Conservation (phyloP, 2,329 filamentous ascomycete genomes). For the Mycosphaerella arachidis region DNA sequence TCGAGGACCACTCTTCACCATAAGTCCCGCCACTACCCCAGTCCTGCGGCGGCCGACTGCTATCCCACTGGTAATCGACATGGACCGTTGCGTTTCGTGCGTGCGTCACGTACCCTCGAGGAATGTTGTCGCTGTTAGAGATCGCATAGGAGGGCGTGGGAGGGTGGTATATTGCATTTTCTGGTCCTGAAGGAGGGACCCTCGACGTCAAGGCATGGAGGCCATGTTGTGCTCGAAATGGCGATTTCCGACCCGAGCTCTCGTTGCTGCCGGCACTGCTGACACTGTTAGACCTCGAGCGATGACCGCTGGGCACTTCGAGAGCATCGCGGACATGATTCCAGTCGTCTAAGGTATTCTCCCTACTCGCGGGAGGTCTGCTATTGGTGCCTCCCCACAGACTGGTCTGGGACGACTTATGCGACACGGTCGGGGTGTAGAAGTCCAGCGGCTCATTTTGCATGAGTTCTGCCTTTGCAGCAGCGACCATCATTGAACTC, state of each 20-base stretch:
- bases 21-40: slow-evolving; percentile 87
- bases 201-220: slow-evolving; percentile 26
- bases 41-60: slow-evolving; percentile 68
- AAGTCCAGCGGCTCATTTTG: slow-evolving; percentile 62
- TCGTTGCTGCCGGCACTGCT: slow-evolving; percentile 35
- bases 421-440: slow-evolving; percentile 36
- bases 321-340: slow-evolving; percentile 26
- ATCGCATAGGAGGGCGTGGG: slow-evolving; percentile 81
- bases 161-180: slow-evolving; percentile 57
- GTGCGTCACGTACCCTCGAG: slow-evolving; percentile 82
- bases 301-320: slow-evolving; percentile 35
- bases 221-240: slow-evolving; percentile 23
- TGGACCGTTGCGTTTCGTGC: slow-evolving; percentile 79
- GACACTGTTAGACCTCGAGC: slow-evolving; percentile 48
- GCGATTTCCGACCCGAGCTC: slow-evolving; percentile 27
- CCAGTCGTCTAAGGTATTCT: slow-evolving; percentile 28
- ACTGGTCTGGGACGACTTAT: slow-evolving; percentile 31
- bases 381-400: slow-evolving; percentile 46
- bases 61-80: slow-evolving; percentile 96
- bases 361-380: slow-evolving; percentile 15
- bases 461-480: slow-evolving; percentile 81
- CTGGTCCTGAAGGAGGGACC: slow-evolving; percentile 24
- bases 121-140: slow-evolving; percentile 74
- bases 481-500: slow-evolving; percentile 80
- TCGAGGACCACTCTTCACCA: slow-evolving; percentile 90